Evolutionary conservation across 441 rosid species (phyloP).

Genomic region (Gossypium laxum): DNA sequence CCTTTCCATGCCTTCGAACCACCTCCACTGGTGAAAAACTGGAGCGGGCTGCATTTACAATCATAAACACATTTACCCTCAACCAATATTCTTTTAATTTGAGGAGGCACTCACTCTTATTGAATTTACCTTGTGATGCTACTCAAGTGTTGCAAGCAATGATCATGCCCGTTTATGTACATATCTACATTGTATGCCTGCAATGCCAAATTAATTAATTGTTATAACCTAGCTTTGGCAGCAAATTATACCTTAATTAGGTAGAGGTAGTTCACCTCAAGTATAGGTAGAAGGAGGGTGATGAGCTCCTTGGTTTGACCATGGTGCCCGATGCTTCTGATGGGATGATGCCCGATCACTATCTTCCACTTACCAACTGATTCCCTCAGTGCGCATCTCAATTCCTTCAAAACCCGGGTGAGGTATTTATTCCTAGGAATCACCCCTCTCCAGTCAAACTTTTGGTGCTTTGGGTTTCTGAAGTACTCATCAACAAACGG

Average conservation of each 20-base stretch:
- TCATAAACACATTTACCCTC: background rate
- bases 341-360: slow-evolving; percentile 77
- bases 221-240: background rate
- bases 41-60: slow-evolving; percentile 21
- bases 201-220: background rate
- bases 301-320: slow-evolving; percentile 52
- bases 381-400: slow-evolving; percentile 35
- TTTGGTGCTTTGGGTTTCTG: slow-evolving; percentile 28
- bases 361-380: slow-evolving; percentile 68
- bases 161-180: slow-evolving; percentile 54
- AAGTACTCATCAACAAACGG: slow-evolving; percentile 52
- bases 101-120: background rate
- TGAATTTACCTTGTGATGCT: slow-evolving; percentile 14
- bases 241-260: background rate
- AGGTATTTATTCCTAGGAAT: slow-evolving; percentile 44
- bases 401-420: slow-evolving; percentile 40
- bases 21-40: slow-evolving; percentile 35
- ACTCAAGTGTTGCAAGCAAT: slow-evolving; percentile 42
- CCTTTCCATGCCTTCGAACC: slow-evolving; percentile 43
- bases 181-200: slow-evolving; percentile 44
- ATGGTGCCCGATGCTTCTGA: slow-evolving; percentile 60
- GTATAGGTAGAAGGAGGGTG: slow-evolving; percentile 51
- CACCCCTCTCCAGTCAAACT: slow-evolving; percentile 70
- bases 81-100: background rate
- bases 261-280: slow-evolving; percentile 33